These are phyloP conservation scores for Penicillium turbatum DNA, from an alignment of 495 filamentous ascomycete species.

Conservation along the genomic window DNA sequence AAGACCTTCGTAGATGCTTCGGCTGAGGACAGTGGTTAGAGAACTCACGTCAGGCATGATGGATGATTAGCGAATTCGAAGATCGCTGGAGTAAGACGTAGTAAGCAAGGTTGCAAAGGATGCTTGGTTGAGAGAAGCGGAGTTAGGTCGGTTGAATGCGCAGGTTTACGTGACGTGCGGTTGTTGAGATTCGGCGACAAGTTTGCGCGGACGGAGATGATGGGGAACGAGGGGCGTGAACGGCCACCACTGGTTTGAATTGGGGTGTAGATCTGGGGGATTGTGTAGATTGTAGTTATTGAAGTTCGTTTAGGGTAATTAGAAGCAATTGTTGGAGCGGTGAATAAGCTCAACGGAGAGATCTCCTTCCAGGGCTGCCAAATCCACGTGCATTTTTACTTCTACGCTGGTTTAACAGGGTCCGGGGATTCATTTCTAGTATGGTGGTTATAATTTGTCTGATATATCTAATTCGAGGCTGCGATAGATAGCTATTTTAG, in stretches of 20 bases:
- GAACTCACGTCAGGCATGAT: constrained; percentile 48
- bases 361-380: not conserved
- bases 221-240: not conserved
- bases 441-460: too few relatives aligned
- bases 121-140: not conserved
- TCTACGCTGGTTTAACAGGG: not conserved
- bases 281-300: not conserved
- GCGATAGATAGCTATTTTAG: too few relatives aligned
- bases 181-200: not conserved
- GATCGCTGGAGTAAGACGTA: not conserved
- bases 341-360: not conserved
- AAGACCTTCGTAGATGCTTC: not conserved
- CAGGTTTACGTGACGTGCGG: not conserved
- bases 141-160: not conserved
- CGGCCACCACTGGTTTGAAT: not conserved
- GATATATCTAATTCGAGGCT: too few relatives aligned
- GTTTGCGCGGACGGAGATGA: constrained; percentile 1
- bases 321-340: not conserved
- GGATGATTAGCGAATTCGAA: not conserved
- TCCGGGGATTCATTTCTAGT: too few relatives aligned
- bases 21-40: not conserved
- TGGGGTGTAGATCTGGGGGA: not conserved
- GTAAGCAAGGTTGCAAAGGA: not conserved
- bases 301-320: not conserved
- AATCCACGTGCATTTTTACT: not conserved